Percentiles rank a stretch among this genome's conserved stretches.
These are phyloP conservation scores for Xylaria grammica DNA, from an alignment of 495 filamentous ascomycete species.

Conservation along the genomic window DNA sequence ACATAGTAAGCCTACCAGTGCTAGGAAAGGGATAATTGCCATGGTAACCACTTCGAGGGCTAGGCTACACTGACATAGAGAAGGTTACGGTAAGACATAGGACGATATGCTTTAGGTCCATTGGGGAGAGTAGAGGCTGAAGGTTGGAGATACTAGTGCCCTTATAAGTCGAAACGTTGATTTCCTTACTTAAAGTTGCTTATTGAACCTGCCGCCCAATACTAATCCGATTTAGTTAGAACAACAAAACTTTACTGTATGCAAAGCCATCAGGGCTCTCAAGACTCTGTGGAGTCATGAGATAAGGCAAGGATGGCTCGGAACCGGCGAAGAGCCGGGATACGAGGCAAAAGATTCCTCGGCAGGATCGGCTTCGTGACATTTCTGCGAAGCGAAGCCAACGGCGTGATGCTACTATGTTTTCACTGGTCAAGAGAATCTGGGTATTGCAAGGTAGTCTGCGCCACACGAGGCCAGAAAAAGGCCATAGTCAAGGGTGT, in stretches of 20 bases:
- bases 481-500: background rate
- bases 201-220: background rate
- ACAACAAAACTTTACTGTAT: slow-evolving; percentile 7
- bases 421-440: background rate
- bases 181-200: background rate
- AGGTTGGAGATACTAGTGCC: background rate
- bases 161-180: background rate
- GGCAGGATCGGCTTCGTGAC: background rate
- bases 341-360: background rate
- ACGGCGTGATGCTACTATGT: background rate
- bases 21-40: slow-evolving; percentile 25
- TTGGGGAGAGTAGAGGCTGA: background rate
- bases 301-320: slow-evolving; percentile 1
- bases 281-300: background rate
- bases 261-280: slow-evolving; percentile 2
- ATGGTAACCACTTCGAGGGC: slow-evolving; percentile 14
- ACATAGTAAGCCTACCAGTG: slow-evolving; percentile 21
- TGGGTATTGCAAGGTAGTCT: background rate
- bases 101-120: background rate
- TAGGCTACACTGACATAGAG: background rate
- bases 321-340: background rate
- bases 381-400: background rate
- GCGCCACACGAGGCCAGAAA: background rate
- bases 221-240: background rate
- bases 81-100: background rate